A percentile compares a stretch with the other conserved stretches of the same genome.
These are phyloP conservation scores for Volvox carteri DNA, from an alignment of 163 green algal genomes.

Conservation along the genomic window DNA sequence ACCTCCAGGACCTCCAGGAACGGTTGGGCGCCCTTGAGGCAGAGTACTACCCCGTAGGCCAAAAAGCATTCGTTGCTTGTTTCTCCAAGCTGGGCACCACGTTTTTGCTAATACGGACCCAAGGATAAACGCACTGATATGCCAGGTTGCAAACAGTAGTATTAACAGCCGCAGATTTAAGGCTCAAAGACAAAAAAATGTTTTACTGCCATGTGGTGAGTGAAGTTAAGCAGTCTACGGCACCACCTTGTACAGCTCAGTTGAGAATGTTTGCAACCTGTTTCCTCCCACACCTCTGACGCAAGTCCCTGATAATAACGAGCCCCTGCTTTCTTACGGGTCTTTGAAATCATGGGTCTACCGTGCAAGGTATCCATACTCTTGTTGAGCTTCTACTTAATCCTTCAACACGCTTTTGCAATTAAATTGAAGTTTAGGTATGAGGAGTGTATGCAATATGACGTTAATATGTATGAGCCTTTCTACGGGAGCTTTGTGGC, in stretches of 20 bases:
- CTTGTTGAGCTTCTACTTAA: not conserved
- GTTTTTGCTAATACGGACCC: too few species aligned
- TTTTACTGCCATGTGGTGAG: too few species aligned
- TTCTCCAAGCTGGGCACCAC: not conserved
- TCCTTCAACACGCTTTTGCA: not conserved
- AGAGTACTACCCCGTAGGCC: constrained; percentile 21
- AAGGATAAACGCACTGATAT: too few species aligned
- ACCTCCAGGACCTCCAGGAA: not conserved
- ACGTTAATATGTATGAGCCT: constrained; percentile 70
- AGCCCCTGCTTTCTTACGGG: too few species aligned
- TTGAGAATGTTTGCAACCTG: too few species aligned
- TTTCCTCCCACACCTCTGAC: not conserved
- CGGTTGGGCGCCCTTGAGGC: constrained; percentile 15
- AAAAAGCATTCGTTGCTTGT: constrained; percentile 25
- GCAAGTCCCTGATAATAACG: too few species aligned
- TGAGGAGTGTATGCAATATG: constrained; percentile 73
- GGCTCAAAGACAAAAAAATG: too few species aligned
- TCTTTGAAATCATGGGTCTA: constrained; percentile 4
- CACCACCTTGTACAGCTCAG: not conserved
- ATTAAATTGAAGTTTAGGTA: constrained; percentile 72
- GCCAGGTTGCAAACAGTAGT: not conserved
- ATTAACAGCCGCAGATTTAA: too few species aligned
- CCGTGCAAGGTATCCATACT: not conserved
- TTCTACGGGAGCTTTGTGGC: constrained; percentile 73
- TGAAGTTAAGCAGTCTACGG: not conserved